Evolutionary conservation across 2,329 filamentous ascomycete species (phyloP), one percentile per base, ranked within the genome.

Genomic region (Arthrobotrys conoides): DNA sequence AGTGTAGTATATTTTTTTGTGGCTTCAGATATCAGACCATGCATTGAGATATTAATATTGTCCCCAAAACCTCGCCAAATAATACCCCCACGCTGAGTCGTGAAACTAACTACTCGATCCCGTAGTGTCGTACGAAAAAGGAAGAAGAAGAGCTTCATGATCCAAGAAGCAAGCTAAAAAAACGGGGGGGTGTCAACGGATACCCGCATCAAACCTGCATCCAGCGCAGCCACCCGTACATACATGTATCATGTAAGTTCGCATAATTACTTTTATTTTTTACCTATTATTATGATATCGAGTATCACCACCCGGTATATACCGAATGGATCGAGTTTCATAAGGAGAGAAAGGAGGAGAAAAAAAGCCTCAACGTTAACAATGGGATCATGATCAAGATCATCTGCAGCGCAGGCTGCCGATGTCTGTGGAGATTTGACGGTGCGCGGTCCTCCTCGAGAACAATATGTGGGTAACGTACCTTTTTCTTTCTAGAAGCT

Each of bases 401-500:
- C 53, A 51, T 5, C 44, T 49, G 49, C 63, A 67, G 46, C 33
- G n/a, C 16, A 46, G 30, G 24, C 49, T 30, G 27, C 27, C 27
- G n/a, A n/a, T 30, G 27, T 3, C 3, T 6, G 27, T 30, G 27
- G 27, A 30, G 27, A 30, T 30, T 30, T 30, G 27, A 30, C 27
- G n/a, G n/a, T n/a, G n/a, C n/a, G n/a, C n/a, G n/a, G n/a, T n/a
- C n/a, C n/a, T 6, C 27, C 27, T 30, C 27, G 6, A 3, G 6
- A 30, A 3, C 27, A 6, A 30, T n/a, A n/a, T 30, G 33, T 38
- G 18, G 36, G 44, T 30, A 48, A 53, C 38, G 59, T 53, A n/a
- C n/a, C 61, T 63, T 55, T 41, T 36, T 41, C 20, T 59, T 61
- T 77, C 73, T 71, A 71, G 73, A 77, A 76, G 63, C 48, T 63